These are phyloP conservation scores for Pythium monospermum DNA, from an alignment of 352 stramenopile genomes.

Conservation along the genomic window DNA sequence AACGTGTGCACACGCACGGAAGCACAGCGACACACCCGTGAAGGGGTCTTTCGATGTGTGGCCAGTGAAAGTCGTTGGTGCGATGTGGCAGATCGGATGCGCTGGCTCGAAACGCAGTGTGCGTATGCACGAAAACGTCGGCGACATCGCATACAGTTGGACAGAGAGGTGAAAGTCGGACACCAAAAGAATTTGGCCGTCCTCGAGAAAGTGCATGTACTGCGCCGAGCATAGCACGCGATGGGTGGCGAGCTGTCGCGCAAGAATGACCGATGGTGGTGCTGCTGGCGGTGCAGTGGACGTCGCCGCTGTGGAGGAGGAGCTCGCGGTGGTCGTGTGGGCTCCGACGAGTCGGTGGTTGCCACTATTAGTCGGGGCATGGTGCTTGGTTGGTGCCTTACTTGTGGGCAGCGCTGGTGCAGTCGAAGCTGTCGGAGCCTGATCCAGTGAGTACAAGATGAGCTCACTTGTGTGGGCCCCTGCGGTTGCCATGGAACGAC, in stretches of 20 bases:
- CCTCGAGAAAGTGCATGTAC: conserved; percentile 8
- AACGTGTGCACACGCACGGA: not conserved
- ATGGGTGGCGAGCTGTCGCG: conserved; percentile 7
- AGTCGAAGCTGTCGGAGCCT: not conserved
- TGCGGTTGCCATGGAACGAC: not conserved
- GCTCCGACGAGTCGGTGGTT: not conserved
- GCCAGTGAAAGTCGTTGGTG: too few relatives aligned
- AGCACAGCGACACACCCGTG: not conserved
- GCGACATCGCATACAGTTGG: conserved; percentile 11
- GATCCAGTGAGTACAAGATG: not conserved
- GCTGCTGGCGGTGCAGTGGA: not conserved
- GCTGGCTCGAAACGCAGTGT: conserved; percentile 4
- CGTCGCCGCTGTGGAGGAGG: not conserved
- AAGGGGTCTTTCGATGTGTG: conserved; percentile 7
- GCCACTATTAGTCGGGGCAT: not conserved
- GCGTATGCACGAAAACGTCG: conserved; percentile 6
- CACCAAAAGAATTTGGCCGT: conserved; percentile 8
- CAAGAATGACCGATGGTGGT: not conserved
- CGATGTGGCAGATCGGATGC: conserved; percentile 13
- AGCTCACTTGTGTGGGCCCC: not conserved
- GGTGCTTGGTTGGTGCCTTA: not conserved
- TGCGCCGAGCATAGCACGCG: not conserved
- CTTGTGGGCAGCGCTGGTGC: not conserved
- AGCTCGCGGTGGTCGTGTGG: too few relatives aligned
- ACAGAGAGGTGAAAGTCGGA: conserved; percentile 13